Percentiles rank a stretch among this genome's conserved stretches.
Evolutionary conservation across 2,329 filamentous ascomycete genomes (phyloP).

Genomic region (Phaeosphaeria sp.): DNA sequence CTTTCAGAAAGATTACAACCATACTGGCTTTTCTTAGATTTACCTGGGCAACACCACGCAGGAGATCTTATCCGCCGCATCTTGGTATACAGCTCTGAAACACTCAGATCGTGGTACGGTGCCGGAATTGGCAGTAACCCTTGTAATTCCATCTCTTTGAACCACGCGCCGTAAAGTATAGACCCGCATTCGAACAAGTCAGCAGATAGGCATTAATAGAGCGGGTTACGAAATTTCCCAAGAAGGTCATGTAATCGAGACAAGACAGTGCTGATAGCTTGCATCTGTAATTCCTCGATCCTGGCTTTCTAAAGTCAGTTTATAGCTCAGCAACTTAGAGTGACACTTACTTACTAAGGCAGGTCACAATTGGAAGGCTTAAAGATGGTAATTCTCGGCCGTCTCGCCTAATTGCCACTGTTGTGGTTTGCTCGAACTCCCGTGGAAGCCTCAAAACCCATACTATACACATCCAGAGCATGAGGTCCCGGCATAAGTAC

Average conservation of each 20-base stretch:
- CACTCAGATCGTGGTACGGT: constrained; percentile 6
- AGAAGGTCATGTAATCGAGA: constrained; percentile 10
- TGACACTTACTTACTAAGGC: constrained; percentile 6
- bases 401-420: constrained; percentile 1
- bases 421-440: constrained; percentile 16
- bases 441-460: constrained; percentile 23
- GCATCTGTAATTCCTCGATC: constrained; percentile 5
- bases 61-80: constrained; percentile 9
- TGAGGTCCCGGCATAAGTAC: constrained; percentile 19
- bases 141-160: constrained; percentile 9
- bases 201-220: constrained; percentile 9
- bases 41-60: background rate
- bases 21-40: background rate
- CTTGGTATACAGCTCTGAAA: constrained; percentile 6
- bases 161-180: constrained; percentile 15
- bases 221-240: constrained; percentile 3
- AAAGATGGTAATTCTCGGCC: constrained; percentile 5
- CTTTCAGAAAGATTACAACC: background rate
- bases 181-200: constrained; percentile 17
- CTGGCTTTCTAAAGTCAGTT: constrained; percentile 8
- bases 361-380: constrained; percentile 10
- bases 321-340: background rate
- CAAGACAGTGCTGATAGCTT: constrained; percentile 10
- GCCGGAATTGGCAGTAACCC: constrained; percentile 10
- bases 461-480: constrained; percentile 33